A percentile compares a stretch with the other conserved stretches of the same genome.
Evolutionary conservation across 1,284 basidiomycete species (phyloP).

Genomic region (Cystobasidiaceae sp.): DNA sequence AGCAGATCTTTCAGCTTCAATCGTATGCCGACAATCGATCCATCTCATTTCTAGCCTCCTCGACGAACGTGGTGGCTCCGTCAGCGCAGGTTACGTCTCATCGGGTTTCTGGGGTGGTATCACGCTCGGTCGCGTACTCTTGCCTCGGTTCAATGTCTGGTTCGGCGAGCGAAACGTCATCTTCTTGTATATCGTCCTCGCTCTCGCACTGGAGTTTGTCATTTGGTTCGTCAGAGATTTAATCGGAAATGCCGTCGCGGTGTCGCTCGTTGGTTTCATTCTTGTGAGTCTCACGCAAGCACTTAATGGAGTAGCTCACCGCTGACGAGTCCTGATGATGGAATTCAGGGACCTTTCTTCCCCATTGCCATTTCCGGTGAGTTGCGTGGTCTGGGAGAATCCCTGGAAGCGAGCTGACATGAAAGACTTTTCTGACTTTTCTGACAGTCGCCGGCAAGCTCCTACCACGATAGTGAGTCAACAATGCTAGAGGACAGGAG

Average conservation of each 20-base stretch:
- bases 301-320: conserved; percentile 59
- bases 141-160: conserved; percentile 50
- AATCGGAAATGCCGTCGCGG: conserved; percentile 56
- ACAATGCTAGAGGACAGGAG: neutral
- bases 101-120: conserved; percentile 5
- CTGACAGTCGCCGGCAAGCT: neutral
- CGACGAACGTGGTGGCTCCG: conserved; percentile 21
- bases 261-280: conserved; percentile 56
- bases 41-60: conserved; percentile 7
- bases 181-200: conserved; percentile 43
- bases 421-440: conserved; percentile 50
- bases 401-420: neutral
- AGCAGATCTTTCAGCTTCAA: neutral
- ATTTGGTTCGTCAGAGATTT: conserved; percentile 59
- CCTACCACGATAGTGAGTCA: neutral
- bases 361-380: conserved; percentile 17
- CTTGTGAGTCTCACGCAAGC: conserved; percentile 47
- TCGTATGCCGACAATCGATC: neutral
- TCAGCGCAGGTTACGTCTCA: conserved; percentile 30
- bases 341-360: conserved; percentile 47
- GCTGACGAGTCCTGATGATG: neutral
- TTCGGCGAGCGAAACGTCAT: conserved; percentile 51
- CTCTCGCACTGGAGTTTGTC: conserved; percentile 53
- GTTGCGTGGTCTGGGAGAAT: neutral
- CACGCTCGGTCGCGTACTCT: conserved; percentile 14